phyloP scores from a whole-genome alignment of 495 filamentous ascomycete genomes.

The Aspergillus bridgeri region DNA sequence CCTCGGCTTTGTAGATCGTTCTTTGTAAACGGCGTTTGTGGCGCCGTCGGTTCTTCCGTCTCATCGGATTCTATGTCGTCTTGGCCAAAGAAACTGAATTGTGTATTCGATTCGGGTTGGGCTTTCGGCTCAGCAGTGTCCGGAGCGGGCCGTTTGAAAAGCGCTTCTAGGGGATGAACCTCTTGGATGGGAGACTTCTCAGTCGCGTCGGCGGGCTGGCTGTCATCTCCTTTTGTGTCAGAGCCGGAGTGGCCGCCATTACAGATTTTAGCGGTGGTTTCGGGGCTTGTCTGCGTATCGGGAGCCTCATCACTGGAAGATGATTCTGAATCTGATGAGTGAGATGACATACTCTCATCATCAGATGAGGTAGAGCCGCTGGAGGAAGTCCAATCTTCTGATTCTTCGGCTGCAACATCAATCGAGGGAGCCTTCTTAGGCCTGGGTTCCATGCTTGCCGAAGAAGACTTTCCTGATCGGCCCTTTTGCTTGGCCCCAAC shows the following conservation, averaged over 20 bases:
- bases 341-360: constrained; percentile 21
- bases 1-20: constrained; percentile 71
- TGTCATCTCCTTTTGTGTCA: constrained; percentile 12
- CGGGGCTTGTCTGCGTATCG: constrained; percentile 6
- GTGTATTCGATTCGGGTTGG: constrained; percentile 43
- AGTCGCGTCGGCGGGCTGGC: constrained; percentile 7
- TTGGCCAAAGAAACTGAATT: constrained; percentile 61
- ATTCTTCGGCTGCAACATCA: constrained; percentile 23
- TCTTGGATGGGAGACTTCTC: constrained; percentile 38
- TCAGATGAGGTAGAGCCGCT: constrained; percentile 38
- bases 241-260: constrained; percentile 5
- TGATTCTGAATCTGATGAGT: constrained; percentile 25
- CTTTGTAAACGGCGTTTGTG: constrained; percentile 77
- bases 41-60: constrained; percentile 43
- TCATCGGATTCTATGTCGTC: constrained; percentile 49
- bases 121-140: constrained; percentile 31
- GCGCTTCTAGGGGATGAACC: constrained; percentile 81
- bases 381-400: constrained; percentile 47
- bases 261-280: constrained; percentile 1
- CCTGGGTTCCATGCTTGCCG: constrained; percentile 6
- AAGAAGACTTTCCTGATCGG: constrained; percentile 11
- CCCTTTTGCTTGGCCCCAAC: constrained; percentile 37
- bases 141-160: constrained; percentile 71
- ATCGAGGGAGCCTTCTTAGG: constrained; percentile 8
- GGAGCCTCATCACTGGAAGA: constrained; percentile 17